Conservation (phyloP, 2,329 filamentous ascomycete genomes). For the Xylaria sp. region DNA sequence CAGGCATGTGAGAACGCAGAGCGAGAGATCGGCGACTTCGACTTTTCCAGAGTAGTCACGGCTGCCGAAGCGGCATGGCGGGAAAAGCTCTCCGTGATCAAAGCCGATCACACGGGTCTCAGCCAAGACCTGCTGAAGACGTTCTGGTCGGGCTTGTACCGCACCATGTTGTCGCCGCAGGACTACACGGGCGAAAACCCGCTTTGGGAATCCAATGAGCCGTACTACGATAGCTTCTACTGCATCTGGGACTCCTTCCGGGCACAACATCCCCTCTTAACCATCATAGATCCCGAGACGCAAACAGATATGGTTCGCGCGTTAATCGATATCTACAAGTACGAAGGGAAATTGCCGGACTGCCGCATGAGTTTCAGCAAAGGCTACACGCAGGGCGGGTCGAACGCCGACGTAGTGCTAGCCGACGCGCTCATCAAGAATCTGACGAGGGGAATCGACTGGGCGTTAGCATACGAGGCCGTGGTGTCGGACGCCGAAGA, state of each 20-base stretch:
- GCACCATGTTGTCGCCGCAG: constrained; percentile 76
- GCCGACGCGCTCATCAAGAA: constrained; percentile 78
- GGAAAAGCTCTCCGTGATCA: constrained; percentile 69
- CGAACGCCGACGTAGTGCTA: constrained; percentile 78
- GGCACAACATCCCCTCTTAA: constrained; percentile 77
- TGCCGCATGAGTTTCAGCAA: constrained; percentile 82
- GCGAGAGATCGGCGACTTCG: constrained; percentile 71
- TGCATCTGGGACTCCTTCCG: constrained; percentile 81
- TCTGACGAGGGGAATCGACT: constrained; percentile 71
- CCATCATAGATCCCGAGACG: constrained; percentile 73
- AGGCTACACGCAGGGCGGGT: constrained; percentile 80
- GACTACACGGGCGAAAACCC: constrained; percentile 82
- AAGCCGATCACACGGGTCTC: constrained; percentile 65
- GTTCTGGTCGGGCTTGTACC: constrained; percentile 79
- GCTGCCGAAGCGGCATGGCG: constrained; percentile 70
- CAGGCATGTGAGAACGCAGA: constrained; percentile 78
- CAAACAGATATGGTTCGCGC: constrained; percentile 77
- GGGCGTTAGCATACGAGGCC: constrained; percentile 77
- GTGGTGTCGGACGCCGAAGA: constrained; percentile 77
- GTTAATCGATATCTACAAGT: constrained; percentile 76
- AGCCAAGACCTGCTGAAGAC: constrained; percentile 67
- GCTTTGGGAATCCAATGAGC: constrained; percentile 74
- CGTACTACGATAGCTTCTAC: constrained; percentile 77
- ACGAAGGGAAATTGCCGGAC: constrained; percentile 74
- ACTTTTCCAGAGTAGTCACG: constrained; percentile 67